Percentiles rank a stretch among this genome's conserved stretches.
Conservation (phyloP, 2,329 filamentous ascomycete genomes). For the Aspergillus versicolor region DNA sequence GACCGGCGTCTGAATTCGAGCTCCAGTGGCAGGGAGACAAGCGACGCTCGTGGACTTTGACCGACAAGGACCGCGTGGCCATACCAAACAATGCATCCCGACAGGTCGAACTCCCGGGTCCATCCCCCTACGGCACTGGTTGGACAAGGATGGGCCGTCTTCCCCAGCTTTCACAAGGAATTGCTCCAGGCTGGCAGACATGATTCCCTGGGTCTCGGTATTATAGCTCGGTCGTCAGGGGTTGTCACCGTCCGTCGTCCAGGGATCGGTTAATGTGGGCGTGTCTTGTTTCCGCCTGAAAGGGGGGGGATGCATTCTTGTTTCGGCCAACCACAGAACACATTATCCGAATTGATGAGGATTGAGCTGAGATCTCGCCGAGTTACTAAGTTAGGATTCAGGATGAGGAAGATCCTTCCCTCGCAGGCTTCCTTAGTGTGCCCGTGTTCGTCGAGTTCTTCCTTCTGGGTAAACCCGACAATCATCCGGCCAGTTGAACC, state of each 20-base stretch:
- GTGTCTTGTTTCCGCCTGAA: too few species aligned
- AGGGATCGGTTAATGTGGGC: not conserved
- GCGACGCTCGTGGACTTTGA: not conserved
- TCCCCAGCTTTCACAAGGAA: slow-evolving; percentile 5
- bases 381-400: too few species aligned
- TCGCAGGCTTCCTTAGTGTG: not conserved
- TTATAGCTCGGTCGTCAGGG: not conserved
- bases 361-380: too few species aligned
- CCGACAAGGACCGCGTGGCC: not conserved
- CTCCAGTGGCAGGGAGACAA: too few species aligned
- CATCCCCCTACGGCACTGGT: not conserved
- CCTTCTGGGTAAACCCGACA: not conserved
- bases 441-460: too few species aligned
- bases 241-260: not conserved
- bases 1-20: not conserved
- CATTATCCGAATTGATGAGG: too few species aligned
- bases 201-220: not conserved
- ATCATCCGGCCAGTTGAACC: not conserved
- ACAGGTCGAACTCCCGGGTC: not conserved
- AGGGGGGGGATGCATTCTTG: not conserved
- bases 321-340: too few species aligned
- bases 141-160: not conserved
- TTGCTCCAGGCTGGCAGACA: not conserved
- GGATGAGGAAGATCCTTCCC: not conserved
- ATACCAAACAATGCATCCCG: not conserved